Percentiles rank a stretch among this genome's conserved stretches.
These are phyloP conservation scores for Chrysosphaeria jannelii DNA, from an alignment of 2,329 filamentous ascomycete species.

Conservation along the genomic window DNA sequence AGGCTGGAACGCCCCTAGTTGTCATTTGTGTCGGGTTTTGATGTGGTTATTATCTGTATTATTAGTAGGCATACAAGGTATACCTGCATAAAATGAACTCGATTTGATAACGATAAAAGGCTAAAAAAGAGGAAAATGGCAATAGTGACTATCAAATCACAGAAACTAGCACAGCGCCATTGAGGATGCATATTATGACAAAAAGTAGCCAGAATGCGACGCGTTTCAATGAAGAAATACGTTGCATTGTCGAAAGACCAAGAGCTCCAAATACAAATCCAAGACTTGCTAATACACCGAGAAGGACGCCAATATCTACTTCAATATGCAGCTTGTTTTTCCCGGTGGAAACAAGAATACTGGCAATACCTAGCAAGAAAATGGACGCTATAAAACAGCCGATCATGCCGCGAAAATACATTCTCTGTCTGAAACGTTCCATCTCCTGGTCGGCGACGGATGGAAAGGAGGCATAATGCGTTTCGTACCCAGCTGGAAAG, in stretches of 20 bases:
- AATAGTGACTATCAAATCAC: too few species aligned
- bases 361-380: slow-evolving; percentile 31
- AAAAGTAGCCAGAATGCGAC: slow-evolving; percentile 15
- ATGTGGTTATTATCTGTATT: too few species aligned
- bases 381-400: slow-evolving; percentile 27
- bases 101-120: too few species aligned
- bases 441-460: slow-evolving; percentile 20
- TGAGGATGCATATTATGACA: slow-evolving; percentile 15
- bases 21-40: too few species aligned
- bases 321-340: slow-evolving; percentile 34
- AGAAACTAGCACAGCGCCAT: slow-evolving; percentile 21
- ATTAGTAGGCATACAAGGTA: too few species aligned
- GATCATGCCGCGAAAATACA: slow-evolving; percentile 22
- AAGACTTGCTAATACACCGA: slow-evolving; percentile 36
- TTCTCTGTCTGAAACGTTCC: slow-evolving; percentile 18
- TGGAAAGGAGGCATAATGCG: slow-evolving; percentile 22
- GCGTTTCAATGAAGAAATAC: slow-evolving; percentile 10
- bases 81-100: too few species aligned
- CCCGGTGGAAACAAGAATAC: slow-evolving; percentile 35
- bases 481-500: slow-evolving; percentile 19
- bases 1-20: too few species aligned
- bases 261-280: slow-evolving; percentile 31
- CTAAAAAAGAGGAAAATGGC: too few species aligned
- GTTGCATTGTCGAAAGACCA: slow-evolving; percentile 17
- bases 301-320: slow-evolving; percentile 41